These are phyloP conservation scores for Termitomyces heimii DNA, from an alignment of 768 basidiomycete species.

Conservation along the genomic window DNA sequence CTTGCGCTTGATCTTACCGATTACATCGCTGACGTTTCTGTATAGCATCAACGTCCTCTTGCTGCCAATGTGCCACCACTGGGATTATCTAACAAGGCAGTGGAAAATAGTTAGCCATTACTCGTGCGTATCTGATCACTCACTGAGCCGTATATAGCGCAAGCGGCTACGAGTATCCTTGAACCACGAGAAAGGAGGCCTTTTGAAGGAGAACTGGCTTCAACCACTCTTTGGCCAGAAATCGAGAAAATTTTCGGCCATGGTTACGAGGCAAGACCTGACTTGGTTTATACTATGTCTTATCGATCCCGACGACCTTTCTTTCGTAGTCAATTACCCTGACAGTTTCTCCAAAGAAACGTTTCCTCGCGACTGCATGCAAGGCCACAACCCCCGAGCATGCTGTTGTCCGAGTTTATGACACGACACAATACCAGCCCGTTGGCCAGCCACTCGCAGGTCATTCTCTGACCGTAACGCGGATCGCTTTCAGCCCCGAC, in stretches of 20 bases:
- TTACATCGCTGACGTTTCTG: background rate
- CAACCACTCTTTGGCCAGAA: conserved; percentile 93
- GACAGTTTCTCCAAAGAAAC: conserved; percentile 62
- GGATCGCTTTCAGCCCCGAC: conserved; percentile 85
- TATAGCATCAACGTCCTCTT: conserved; percentile 54
- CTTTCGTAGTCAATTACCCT: conserved; percentile 67
- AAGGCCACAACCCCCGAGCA: conserved; percentile 85
- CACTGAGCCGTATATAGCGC: background rate
- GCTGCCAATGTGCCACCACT: conserved; percentile 91
- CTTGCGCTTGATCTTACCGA: background rate
- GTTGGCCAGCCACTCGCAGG: conserved; percentile 74
- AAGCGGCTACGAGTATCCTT: background rate
- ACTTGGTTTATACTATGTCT: background rate
- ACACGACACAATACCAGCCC: conserved; percentile 62
- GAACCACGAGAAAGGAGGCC: conserved; percentile 34
- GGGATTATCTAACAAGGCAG: conserved; percentile 90
- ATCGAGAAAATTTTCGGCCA: conserved; percentile 96
- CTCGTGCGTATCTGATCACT: background rate
- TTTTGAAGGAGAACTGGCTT: conserved; percentile 87
- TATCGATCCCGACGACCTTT: background rate
- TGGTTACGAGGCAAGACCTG: conserved; percentile 79
- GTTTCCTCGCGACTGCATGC: conserved; percentile 84
- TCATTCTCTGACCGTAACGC: conserved; percentile 85
- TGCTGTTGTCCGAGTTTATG: conserved; percentile 81
- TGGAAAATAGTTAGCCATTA: conserved; percentile 51